Base-by-base conservation (phyloP, 2,329 filamentous ascomycete genomes). In the Metarhizium album region DNA sequence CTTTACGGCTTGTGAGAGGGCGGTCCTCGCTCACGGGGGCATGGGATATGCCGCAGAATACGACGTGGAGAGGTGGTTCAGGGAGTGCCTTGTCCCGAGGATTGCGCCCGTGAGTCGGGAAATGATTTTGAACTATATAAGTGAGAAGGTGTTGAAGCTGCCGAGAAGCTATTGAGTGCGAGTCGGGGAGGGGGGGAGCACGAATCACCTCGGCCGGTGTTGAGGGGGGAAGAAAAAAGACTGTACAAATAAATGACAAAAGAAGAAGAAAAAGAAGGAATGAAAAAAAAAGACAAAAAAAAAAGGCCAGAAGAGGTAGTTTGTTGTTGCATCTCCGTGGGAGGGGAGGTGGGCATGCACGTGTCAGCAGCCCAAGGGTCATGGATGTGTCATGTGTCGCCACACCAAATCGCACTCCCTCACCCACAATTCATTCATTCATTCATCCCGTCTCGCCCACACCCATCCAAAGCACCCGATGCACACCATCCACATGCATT, bases 61-160 rank as follows among this genome's bases (percentile, higher is more conserved):
- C 59, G 78, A 84, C 61, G 80, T 84, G 11, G 81, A 85, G 63
- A 69, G 81, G 43, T 84, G 79, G 66, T 70, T 84, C 52, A 67
- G 82, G n/a, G 82, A 84, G 61, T 79, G 78, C 49, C 70, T 84
- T 52, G 77, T 85, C 38, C 81, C 82, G 2, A 66, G 82, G 9
- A 80, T 86, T 48, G 80, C 82, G 9, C 82, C 81, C 0, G 74
- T 85, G 0, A 82, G 78, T 51, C 65, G 81, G 55, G 85, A 88
- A 68, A 88, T 88, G 85, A 86, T 88, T 48, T 69, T 86, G 70
- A 88, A 87, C 57, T 87, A 82, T 62, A 76, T 88, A 13, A 74
- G 76, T 2, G 84, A 87, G 62, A 86, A 79, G 67, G 83, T 79
- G 0, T 64, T 88, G n/a, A 68, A 74, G 3, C 59, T 88, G 24